Evolutionary conservation across 768 basidiomycete genomes (phyloP).

Genomic region (Chalciporus pseudorubinellus): DNA sequence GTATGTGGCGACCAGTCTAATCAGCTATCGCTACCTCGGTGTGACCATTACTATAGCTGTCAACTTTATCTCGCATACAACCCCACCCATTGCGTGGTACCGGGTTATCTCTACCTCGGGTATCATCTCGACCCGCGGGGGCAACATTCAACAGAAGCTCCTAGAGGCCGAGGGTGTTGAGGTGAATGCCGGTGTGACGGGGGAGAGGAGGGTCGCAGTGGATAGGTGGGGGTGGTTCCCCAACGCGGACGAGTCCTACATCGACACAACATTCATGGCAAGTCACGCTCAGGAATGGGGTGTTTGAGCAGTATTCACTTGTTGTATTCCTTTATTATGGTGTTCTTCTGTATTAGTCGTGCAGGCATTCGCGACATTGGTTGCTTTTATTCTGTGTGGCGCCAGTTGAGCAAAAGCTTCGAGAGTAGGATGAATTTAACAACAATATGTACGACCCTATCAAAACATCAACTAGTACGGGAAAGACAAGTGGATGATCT

Average conservation of each 20-base stretch:
- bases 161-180: constrained; percentile 77
- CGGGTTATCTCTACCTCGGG: constrained; percentile 69
- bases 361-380: too few species aligned
- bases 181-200: constrained; percentile 49
- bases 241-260: constrained; percentile 1
- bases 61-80: constrained; percentile 59
- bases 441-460: constrained; percentile 24
- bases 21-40: not conserved
- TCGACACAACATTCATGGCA: not conserved
- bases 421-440: not conserved
- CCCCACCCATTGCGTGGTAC: constrained; percentile 74
- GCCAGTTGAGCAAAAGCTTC: not conserved
- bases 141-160: constrained; percentile 55
- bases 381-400: too few species aligned
- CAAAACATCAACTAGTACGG: constrained; percentile 44
- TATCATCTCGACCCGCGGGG: constrained; percentile 53
- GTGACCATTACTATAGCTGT: constrained; percentile 47
- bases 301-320: not conserved
- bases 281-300: constrained; percentile 13
- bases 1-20: constrained; percentile 30
- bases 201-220: constrained; percentile 55
- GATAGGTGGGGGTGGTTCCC: constrained; percentile 63
- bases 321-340: not conserved
- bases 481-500: constrained; percentile 56
- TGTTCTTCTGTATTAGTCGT: too few species aligned